These are phyloP conservation scores for Clitoria ternatea DNA, from an alignment of 306 rosid species.

Conservation along the genomic window DNA sequence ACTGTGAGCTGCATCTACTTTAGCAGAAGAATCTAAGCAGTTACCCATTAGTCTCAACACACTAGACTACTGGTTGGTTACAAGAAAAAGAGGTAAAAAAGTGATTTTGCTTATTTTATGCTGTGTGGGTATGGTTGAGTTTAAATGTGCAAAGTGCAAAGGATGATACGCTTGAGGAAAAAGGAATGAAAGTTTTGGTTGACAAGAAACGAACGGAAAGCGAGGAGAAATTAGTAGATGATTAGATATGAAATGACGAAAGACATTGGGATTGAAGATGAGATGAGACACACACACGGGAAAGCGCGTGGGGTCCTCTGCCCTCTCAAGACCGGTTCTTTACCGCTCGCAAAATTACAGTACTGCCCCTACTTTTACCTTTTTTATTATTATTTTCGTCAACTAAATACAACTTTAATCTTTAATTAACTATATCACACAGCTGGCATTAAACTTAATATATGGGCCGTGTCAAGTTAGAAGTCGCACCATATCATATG, in stretches of 20 bases:
- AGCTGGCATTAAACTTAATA: no score
- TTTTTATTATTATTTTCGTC: no score
- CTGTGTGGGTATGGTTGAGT: neutral
- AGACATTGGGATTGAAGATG: neutral
- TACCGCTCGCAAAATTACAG: neutral
- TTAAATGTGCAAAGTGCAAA: neutral
- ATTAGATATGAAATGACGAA: neutral
- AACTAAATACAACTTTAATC: no score
- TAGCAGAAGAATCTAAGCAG: conserved; percentile 75
- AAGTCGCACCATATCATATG: no score
- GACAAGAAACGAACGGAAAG: neutral
- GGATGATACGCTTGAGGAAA: neutral
- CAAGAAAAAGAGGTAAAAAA: neutral
- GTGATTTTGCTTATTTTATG: neutral
- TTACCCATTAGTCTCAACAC: conserved; percentile 56
- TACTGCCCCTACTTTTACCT: conserved; percentile 29
- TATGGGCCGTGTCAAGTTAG: no score
- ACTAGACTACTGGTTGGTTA: neutral
- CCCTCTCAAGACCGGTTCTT: neutral
- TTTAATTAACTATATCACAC: no score
- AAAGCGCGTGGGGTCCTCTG: conserved; percentile 27
- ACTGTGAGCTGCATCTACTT: conserved; percentile 53
- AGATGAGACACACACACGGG: neutral
- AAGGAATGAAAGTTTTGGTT: neutral
- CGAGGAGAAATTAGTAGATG: neutral